Conservation (phyloP, 129 eudicot genomes). For the Artemisia argyi region DNA sequence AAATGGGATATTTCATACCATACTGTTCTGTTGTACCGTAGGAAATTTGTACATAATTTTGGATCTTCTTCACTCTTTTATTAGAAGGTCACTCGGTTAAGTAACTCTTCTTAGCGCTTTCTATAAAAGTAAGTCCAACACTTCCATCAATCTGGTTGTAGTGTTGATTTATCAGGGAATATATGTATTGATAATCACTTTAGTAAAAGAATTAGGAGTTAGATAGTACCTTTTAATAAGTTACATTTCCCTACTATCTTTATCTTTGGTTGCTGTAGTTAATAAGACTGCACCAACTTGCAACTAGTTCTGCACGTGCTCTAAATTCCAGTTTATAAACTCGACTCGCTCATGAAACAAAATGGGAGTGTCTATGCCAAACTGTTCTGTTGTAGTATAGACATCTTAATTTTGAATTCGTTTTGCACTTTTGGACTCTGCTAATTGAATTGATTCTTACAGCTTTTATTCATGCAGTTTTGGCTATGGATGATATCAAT, state of each 20-base stretch:
- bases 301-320: slow-evolving; percentile 3
- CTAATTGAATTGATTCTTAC: slow-evolving; percentile 19
- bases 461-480: slow-evolving; percentile 31
- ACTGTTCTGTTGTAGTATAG: not conserved
- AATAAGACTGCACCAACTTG: not conserved
- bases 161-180: not conserved
- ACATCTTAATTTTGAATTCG: not conserved
- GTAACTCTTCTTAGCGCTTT: too few species aligned
- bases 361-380: not conserved
- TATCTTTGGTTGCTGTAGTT: slow-evolving; percentile 18
- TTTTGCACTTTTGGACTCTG: slow-evolving; percentile 7
- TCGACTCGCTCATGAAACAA: not conserved
- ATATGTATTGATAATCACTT: not conserved
- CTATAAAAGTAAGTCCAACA: slow-evolving; percentile 1
- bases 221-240: not conserved
- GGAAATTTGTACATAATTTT: not conserved
- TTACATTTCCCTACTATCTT: not conserved
- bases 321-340: slow-evolving; percentile 6
- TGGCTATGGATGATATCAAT: slow-evolving; percentile 31
- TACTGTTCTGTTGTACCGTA: not conserved
- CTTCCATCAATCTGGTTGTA: slow-evolving; percentile 3
- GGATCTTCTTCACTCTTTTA: not conserved
- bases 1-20: not conserved
- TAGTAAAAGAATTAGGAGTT: not conserved
- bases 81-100: not conserved